phyloP scores from a whole-genome alignment of 2,329 filamentous ascomycete species.

The Epichloe hybrida region DNA sequence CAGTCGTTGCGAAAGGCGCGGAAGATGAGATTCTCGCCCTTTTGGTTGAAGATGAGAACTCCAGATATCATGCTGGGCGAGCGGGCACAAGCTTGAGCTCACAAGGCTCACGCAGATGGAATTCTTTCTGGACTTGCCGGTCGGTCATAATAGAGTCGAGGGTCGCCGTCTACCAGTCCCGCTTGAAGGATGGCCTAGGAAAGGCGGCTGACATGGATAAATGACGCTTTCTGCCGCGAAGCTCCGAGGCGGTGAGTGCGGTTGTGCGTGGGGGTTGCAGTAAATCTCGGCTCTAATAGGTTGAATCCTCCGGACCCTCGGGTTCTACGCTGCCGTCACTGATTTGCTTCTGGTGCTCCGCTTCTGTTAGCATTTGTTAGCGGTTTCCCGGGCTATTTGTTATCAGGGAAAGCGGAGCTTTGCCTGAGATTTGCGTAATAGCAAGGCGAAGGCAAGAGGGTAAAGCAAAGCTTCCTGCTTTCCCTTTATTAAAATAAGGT shows the following conservation, averaged over 20 bases:
- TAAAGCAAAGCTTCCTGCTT: no score
- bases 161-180: not conserved
- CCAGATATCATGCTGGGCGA: constrained; percentile 72
- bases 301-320: no score
- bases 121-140: not conserved
- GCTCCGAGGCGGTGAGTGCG: constrained; percentile 5
- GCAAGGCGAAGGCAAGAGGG: no score
- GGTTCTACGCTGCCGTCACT: no score
- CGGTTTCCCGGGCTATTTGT: no score
- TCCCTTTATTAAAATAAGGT: no score
- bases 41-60: constrained; percentile 97
- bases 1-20: constrained; percentile 98
- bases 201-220: not conserved
- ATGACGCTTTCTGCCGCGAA: constrained; percentile 4
- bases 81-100: not conserved
- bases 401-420: no score
- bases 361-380: no score
- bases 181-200: not conserved
- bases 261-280: not conserved
- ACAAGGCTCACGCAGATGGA: not conserved
- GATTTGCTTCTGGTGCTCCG: no score
- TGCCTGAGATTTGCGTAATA: no score
- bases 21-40: constrained; percentile 99
- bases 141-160: not conserved
- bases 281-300: no score